phyloP scores from a whole-genome alignment of 306 rosid genomes.

The Luffa acutangula region DNA sequence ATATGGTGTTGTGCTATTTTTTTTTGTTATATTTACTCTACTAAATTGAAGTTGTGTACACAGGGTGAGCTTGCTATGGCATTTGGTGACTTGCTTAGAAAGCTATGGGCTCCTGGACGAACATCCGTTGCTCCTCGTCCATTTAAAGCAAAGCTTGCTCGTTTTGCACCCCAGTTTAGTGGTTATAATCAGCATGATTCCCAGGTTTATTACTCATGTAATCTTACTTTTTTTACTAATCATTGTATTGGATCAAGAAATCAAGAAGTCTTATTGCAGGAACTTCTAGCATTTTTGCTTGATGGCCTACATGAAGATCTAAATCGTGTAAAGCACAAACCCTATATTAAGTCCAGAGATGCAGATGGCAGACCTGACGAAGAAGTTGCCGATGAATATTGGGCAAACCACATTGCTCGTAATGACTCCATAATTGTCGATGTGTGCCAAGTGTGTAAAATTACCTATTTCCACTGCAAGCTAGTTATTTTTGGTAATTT shows the following conservation, averaged over 20 bases:
- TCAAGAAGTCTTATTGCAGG: conserved; percentile 41
- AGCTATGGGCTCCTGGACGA: conserved; percentile 97
- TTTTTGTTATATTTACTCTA: not conserved
- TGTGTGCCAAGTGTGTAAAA: conserved; percentile 82
- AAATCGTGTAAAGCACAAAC: conserved; percentile 91
- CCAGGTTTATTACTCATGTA: conserved; percentile 50
- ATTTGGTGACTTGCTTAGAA: conserved; percentile 89
- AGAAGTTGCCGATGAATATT: conserved; percentile 96
- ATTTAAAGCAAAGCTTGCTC: conserved; percentile 87
- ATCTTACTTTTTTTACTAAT: not conserved
- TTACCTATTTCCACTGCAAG: conserved; percentile 10
- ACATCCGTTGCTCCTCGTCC: conserved; percentile 91
- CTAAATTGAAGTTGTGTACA: conserved; percentile 19
- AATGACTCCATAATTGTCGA: conserved; percentile 97
- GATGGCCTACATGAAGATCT: conserved; percentile 99
- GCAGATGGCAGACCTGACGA: conserved; percentile 99
- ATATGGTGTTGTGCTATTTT: not conserved
- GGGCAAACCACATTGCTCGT: conserved; percentile 98
- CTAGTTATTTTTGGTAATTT: not conserved
- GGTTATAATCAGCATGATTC: conserved; percentile 99
- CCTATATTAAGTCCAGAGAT: conserved; percentile 87
- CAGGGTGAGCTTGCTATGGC: conserved; percentile 97
- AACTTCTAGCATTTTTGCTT: conserved; percentile 91
- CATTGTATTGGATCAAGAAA: conserved; percentile 1
- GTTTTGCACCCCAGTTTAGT: conserved; percentile 98